A percentile compares a stretch with the other conserved stretches of the same genome.
Evolutionary conservation across 345 rosid genomes (phyloP).

Genomic region (Carallia brachiata): DNA sequence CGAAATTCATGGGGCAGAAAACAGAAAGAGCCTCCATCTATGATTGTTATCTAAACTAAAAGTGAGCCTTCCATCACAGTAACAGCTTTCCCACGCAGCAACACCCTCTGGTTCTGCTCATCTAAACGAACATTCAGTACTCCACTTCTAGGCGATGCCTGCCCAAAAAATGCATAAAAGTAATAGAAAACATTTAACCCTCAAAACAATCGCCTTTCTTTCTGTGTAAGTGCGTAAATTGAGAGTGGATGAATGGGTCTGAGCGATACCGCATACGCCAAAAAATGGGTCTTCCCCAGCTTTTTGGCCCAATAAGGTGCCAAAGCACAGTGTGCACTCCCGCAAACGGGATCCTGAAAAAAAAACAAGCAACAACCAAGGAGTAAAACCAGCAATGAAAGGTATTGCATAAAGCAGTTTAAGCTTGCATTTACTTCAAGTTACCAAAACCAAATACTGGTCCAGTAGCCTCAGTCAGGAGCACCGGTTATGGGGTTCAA

Average conservation of each 20-base stretch:
- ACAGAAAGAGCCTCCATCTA: no score
- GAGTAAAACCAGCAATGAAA: neutral
- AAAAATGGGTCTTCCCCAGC: conserved; percentile 55
- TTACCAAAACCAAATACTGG: no score
- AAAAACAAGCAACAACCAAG: neutral
- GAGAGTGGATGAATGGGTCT: neutral
- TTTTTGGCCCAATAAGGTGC: conserved; percentile 69
- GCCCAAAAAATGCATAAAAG: neutral
- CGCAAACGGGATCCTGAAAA: conserved; percentile 76
- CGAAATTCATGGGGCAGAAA: no score
- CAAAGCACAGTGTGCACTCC: conserved; percentile 78
- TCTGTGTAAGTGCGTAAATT: neutral
- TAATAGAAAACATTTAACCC: neutral
- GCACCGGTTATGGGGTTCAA: no score
- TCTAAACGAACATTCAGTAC: conserved; percentile 48
- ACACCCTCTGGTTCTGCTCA: conserved; percentile 49
- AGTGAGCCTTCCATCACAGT: conserved; percentile 65
- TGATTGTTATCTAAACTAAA: conserved; percentile 30
- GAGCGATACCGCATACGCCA: conserved; percentile 54
- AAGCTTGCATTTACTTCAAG: no score
- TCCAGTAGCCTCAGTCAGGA: no score
- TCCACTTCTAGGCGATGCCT: conserved; percentile 69
- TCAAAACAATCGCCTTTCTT: neutral
- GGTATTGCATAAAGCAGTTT: no score
- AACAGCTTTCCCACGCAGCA: conserved; percentile 61